These are phyloP conservation scores for Marchantia polymorpha DNA, from an alignment of 225 moss, liverwort and hornwort species.

Conservation along the genomic window DNA sequence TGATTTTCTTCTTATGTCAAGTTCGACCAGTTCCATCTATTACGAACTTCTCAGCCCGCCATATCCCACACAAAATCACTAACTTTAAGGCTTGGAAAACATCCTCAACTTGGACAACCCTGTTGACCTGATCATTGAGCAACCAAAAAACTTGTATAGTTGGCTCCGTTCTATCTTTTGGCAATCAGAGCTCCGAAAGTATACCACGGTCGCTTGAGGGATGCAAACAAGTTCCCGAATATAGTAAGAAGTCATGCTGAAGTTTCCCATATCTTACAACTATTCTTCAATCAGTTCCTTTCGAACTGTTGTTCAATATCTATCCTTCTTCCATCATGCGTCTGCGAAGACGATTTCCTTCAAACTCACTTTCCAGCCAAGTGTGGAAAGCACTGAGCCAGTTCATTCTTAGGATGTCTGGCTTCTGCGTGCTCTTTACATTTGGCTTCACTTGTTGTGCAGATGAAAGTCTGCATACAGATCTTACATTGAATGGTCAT, in stretches of 20 bases:
- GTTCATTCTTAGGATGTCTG: slow-evolving; percentile 85
- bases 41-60: neutral
- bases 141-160: neutral
- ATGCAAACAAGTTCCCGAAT: slow-evolving; percentile 10
- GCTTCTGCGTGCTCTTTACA: slow-evolving; percentile 99
- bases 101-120: slow-evolving; percentile 2
- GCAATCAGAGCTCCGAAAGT: slow-evolving; percentile 10
- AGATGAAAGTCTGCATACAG: slow-evolving; percentile 99
- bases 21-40: neutral
- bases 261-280: slow-evolving; percentile 23
- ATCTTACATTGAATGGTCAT: slow-evolving; percentile 99
- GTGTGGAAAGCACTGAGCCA: slow-evolving; percentile 84
- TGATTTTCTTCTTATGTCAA: neutral
- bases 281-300: slow-evolving; percentile 11
- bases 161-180: neutral
- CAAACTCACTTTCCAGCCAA: slow-evolving; percentile 26
- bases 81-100: neutral
- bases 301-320: neutral
- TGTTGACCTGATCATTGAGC: neutral
- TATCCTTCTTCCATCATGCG: neutral
- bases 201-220: neutral
- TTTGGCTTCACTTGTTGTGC: slow-evolving; percentile 97
- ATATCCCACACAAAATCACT: neutral
- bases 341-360: slow-evolving; percentile 7
- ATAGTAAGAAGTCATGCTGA: slow-evolving; percentile 8